These are phyloP conservation scores for Salvia miltiorrhiza DNA, from an alignment of 257 asterid species.

Conservation along the genomic window DNA sequence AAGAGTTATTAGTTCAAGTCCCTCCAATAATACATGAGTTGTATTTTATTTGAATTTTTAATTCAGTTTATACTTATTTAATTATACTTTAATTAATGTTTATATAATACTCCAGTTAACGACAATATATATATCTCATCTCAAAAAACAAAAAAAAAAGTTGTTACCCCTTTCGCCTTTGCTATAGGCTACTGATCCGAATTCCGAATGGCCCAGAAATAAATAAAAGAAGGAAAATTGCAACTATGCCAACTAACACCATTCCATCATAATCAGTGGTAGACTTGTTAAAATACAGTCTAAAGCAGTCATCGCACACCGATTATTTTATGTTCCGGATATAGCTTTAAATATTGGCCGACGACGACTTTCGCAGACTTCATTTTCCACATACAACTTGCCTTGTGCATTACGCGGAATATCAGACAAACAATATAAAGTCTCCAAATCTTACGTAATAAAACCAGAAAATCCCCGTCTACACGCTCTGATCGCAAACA, in stretches of 20 bases:
- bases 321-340: neutral
- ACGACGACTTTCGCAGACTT: conserved; percentile 8
- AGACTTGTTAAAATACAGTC: neutral
- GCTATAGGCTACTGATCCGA: too few relatives aligned
- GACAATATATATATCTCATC: too few relatives aligned
- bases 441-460: neutral
- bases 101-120: too few relatives aligned
- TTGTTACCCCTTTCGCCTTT: too few relatives aligned
- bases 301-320: neutral
- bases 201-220: too few relatives aligned
- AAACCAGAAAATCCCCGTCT: neutral
- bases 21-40: too few relatives aligned
- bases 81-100: too few relatives aligned
- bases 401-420: neutral
- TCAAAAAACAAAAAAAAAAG: too few relatives aligned
- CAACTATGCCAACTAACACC: neutral
- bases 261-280: neutral
- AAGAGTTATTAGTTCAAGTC: too few relatives aligned
- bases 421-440: neutral
- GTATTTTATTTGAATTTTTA: too few relatives aligned
- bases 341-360: neutral
- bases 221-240: neutral
- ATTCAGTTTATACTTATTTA: too few relatives aligned
- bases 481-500: neutral
- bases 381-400: neutral